phyloP scores from a whole-genome alignment of 805 yeast species.

The Ogataea pini region DNA sequence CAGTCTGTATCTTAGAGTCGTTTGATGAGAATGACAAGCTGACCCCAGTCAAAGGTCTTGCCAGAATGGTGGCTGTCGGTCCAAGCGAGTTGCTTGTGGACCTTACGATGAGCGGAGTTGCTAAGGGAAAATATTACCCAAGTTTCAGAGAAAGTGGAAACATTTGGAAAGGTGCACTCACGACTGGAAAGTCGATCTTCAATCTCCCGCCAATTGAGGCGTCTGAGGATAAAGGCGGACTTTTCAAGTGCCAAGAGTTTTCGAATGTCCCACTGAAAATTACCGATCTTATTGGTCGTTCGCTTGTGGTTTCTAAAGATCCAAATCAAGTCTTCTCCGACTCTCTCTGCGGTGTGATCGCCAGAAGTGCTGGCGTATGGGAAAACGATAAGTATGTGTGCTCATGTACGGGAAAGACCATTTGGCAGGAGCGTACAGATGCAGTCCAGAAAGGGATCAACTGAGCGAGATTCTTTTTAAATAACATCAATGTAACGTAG shows the following conservation, averaged over 20 bases:
- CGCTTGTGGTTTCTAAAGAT: constrained; percentile 48
- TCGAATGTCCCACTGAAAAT: constrained; percentile 49
- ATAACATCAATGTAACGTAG: background rate
- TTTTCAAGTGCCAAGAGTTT: constrained; percentile 48
- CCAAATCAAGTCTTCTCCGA: constrained; percentile 42
- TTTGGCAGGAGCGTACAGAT: constrained; percentile 92
- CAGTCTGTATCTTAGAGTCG: constrained; percentile 84
- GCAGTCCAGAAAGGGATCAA: constrained; percentile 62
- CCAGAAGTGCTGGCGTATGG: constrained; percentile 97
- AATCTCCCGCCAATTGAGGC: constrained; percentile 44
- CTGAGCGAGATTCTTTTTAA: constrained; percentile 6
- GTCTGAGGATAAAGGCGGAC: constrained; percentile 32
- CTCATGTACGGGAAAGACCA: constrained; percentile 91
- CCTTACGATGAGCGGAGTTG: constrained; percentile 71
- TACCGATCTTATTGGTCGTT: constrained; percentile 69
- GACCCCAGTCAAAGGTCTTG: constrained; percentile 80
- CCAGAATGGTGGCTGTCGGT: constrained; percentile 73
- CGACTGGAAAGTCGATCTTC: constrained; percentile 57
- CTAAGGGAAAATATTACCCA: constrained; percentile 68
- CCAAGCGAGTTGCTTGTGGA: constrained; percentile 62
- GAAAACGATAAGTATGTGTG: constrained; percentile 92
- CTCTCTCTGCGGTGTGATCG: constrained; percentile 81
- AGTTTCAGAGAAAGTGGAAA: constrained; percentile 72
- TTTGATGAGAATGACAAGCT: constrained; percentile 48
- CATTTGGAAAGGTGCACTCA: constrained; percentile 67